Base-by-base conservation (phyloP, 2,329 filamentous ascomycete species). In the Penicillium expansum region DNA sequence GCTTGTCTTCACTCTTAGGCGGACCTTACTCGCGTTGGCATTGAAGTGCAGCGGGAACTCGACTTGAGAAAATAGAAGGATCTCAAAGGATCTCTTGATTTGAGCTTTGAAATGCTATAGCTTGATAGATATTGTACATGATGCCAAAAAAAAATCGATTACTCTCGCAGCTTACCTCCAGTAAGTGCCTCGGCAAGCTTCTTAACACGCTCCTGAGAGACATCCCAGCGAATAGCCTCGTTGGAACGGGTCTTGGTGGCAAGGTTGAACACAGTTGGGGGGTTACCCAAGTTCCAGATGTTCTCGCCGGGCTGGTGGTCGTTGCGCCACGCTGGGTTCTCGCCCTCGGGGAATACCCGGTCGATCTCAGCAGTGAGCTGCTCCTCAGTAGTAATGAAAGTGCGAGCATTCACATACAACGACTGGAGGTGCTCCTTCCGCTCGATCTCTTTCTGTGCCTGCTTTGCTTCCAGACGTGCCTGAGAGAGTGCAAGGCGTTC, bases 371-470 rank as follows among this genome's bases (percentile, higher is more conserved):
- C 79, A 65, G 89, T 83, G 33, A 99, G 83, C 72, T 96, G 88
- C 49, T 82, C 77, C 72, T 96, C 92, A 24, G 83, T 87, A 18
- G 91, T 87, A 70, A 99, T 97, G 77, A 97, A 99, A 38, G 85
- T 80, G 27, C 89, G 84, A 5, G 94, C 92, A 66, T 92, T 89
- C 77, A 94, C 89, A 77, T 99, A 99, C 13, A 99, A 83, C 57
- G 90, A 86, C 75, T 96, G 91, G 30, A 99, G 77, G 16, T 87
- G 83, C 63, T 93, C 85, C 59, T 84, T 81, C 49, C 89, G 84
- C 52, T 82, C 80, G 56, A 86, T 81, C 42, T 80, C 79, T 70
- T 86, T 86, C 52, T 77, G 72, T 10, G 74, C 76, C 32, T 79
- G 72, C 41, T 81, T 72, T 14, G 77, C 75, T 48, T 76, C 69